Conservation (phyloP, 148 eudicot species). For the Persicaria tinctoria region DNA sequence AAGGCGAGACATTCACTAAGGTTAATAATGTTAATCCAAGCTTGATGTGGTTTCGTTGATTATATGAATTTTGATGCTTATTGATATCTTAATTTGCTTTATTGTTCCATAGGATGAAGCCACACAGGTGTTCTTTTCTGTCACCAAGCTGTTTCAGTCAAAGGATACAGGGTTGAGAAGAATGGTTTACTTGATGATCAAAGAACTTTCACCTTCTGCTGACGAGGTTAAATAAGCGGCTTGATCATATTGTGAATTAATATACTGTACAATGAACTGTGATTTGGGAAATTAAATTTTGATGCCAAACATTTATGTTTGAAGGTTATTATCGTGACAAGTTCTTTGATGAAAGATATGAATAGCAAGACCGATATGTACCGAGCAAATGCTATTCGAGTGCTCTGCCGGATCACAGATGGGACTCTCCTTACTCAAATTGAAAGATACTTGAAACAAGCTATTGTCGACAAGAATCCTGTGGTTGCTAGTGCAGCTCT, state of each 20-base stretch:
- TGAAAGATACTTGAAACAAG: slow-evolving; percentile 94
- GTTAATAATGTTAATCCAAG: slow-evolving; percentile 20
- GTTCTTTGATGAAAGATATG: slow-evolving; percentile 98
- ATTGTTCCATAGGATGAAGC: slow-evolving; percentile 58
- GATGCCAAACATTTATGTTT: slow-evolving; percentile 13
- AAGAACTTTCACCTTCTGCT: slow-evolving; percentile 90
- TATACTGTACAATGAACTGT: not conserved
- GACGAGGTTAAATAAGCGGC: slow-evolving; percentile 55
- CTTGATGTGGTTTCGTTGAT: slow-evolving; percentile 7
- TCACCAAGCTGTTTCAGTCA: slow-evolving; percentile 84
- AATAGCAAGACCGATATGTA: slow-evolving; percentile 97
- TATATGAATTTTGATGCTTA: not conserved
- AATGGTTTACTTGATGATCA: slow-evolving; percentile 90
- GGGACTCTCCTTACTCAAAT: slow-evolving; percentile 95
- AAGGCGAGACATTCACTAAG: slow-evolving; percentile 91
- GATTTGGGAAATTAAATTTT: slow-evolving; percentile 11
- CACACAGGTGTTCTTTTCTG: slow-evolving; percentile 86
- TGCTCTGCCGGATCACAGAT: slow-evolving; percentile 84
- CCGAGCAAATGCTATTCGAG: slow-evolving; percentile 94
- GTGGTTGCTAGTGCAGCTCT: slow-evolving; percentile 99
- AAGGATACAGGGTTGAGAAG: slow-evolving; percentile 75
- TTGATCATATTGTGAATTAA: slow-evolving; percentile 8
- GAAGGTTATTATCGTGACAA: slow-evolving; percentile 91
- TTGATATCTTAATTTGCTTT: not conserved
- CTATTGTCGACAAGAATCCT: slow-evolving; percentile 95